Base-by-base conservation (phyloP, 1,284 basidiomycete genomes). In the Coniferiporia sulphurascens region DNA sequence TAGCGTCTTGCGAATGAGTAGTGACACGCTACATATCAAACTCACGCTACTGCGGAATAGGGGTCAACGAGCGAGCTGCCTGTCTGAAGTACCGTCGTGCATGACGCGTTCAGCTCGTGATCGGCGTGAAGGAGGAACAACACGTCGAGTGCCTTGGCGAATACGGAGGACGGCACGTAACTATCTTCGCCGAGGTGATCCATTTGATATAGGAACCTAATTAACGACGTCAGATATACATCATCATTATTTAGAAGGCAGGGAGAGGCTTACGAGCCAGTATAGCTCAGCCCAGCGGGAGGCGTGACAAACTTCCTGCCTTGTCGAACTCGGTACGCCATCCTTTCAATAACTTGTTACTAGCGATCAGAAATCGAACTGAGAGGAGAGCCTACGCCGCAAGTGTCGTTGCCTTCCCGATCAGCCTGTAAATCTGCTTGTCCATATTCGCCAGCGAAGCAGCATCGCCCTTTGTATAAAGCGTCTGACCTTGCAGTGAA, bases 311-410 rank as follows among this genome's bases (percentile, higher is more conserved):
- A 95, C 56, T 89, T 84, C 61, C 92, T 81, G 43, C 92, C 93
- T 76, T 93, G 91, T 43, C 92, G 86, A 38, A 93, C 82, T 50
- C 92, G 89, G 69, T 93, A 94, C 0, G 91, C 90, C 90, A 93
- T 93, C 2, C 87, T 90, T 63, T 13, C 32, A 15, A 52, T 56
- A 34, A 52, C n/a, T 27, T 3, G 27, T 5, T 27, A 15, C 27
- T 46, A 15, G 36, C 19, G 49, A 21, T 38, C n/a, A 55, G 41
- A 36, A 53, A 50, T 41, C 17, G 59, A 53, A 38, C 53, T 38
- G 58, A 58, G 48, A 15, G 22, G 21, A 41, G 55, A 9, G 76
- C 85, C 63, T 65, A 89, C 83, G 93, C 89, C 63, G 91, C 92
- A 22, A 95, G 76, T 0, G 91, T 93, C 1, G 89, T 91, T 10